Evolutionary conservation across 371 early-diverging fungal species (phyloP).

Genomic region (Saksenaea vasiformis): DNA sequence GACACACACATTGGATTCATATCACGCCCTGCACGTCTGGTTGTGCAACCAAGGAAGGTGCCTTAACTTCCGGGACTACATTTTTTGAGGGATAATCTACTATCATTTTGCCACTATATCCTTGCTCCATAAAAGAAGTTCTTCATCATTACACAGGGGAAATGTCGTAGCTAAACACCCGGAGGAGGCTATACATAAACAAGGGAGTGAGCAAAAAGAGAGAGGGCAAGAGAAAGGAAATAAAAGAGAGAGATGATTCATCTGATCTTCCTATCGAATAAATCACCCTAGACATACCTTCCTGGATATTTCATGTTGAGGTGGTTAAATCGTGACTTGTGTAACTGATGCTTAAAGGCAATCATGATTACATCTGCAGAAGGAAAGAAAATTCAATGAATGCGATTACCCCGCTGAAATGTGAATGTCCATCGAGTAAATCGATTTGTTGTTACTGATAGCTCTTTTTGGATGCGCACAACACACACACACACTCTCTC

Average conservation of each 20-base stretch:
- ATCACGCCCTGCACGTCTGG: constrained; percentile 1
- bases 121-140: neutral
- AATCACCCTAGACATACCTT: neutral
- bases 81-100: neutral
- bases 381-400: constrained; percentile 3
- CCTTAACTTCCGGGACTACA: neutral
- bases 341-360: neutral
- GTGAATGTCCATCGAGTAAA: neutral
- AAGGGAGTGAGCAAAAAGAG: neutral
- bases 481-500: too few relatives aligned
- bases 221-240: neutral
- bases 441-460: constrained; percentile 2
- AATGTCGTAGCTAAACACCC: neutral
- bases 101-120: neutral
- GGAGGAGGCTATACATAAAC: neutral
- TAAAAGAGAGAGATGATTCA: neutral
- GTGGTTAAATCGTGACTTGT: neutral
- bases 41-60: neutral
- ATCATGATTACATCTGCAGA: constrained; percentile 4
- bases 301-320: neutral
- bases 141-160: neutral
- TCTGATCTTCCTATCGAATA: neutral
- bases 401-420: constrained; percentile 4
- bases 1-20: neutral
- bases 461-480: too few relatives aligned